Evolutionary conservation across 164 flowering plant species (phyloP).

Genomic region (Cinnamomum chago): DNA sequence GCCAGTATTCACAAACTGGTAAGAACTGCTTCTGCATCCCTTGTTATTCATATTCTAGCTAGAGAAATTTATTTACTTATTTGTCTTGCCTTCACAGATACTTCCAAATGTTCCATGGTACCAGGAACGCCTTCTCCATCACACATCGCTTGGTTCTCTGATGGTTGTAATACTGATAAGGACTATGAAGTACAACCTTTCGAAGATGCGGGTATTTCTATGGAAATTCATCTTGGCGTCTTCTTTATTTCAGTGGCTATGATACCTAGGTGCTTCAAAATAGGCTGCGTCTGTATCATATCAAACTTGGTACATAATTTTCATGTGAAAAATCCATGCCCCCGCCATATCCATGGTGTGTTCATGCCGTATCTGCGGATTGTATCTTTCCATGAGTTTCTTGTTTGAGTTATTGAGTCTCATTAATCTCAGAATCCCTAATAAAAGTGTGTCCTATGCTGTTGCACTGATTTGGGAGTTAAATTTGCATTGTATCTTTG

Average conservation of each 20-base stretch:
- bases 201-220: constrained; percentile 70
- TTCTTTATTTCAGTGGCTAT: no score
- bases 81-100: constrained; percentile 36
- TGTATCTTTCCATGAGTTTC: no score
- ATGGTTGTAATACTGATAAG: constrained; percentile 86
- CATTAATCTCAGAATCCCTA: neutral
- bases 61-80: neutral
- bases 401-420: no score
- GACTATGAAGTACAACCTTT: constrained; percentile 89
- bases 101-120: constrained; percentile 93
- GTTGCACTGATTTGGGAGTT: neutral
- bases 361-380: no score
- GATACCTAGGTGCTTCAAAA: no score
- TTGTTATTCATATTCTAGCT: neutral
- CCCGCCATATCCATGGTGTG: no score
- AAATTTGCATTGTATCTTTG: no score
- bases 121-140: constrained; percentile 83
- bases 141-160: constrained; percentile 92
- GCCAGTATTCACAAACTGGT: constrained; percentile 95
- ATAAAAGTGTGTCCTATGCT: neutral
- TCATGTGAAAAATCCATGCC: no score
- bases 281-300: no score
- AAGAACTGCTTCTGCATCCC: constrained; percentile 12
- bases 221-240: no score
- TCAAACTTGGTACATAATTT: neutral